phyloP scores from a whole-genome alignment of 2,329 filamentous ascomycete genomes.

The Ophiognomonia clavigignenti-juglandacearum region DNA sequence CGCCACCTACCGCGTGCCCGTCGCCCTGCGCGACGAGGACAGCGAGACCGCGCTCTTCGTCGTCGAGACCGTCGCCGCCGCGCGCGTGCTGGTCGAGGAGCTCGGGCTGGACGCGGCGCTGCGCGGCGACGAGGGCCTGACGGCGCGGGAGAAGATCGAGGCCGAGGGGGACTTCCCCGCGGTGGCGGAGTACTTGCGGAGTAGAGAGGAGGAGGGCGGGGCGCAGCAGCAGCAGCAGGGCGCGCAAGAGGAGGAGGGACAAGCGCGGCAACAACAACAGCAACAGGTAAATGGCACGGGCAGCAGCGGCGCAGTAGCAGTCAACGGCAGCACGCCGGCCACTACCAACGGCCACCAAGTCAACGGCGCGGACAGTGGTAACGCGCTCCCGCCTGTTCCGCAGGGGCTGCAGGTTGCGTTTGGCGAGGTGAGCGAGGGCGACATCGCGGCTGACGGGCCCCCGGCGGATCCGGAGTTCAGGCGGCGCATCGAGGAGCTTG shows the following conservation, averaged over 20 bases:
- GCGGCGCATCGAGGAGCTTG: slow-evolving; percentile 82
- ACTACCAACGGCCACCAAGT: too few species aligned
- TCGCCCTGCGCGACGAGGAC: slow-evolving; percentile 84
- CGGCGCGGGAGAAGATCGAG: slow-evolving; percentile 74
- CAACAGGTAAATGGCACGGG: neutral
- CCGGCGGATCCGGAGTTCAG: slow-evolving; percentile 82
- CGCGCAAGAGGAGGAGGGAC: neutral
- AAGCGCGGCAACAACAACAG: slow-evolving; percentile 1
- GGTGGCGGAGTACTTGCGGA: slow-evolving; percentile 65
- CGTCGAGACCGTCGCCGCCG: slow-evolving; percentile 75
- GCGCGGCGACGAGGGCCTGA: slow-evolving; percentile 70
- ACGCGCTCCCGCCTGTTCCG: slow-evolving; percentile 59
- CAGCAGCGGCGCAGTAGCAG: slow-evolving; percentile 21
- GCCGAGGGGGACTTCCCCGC: slow-evolving; percentile 73
- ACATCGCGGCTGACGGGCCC: slow-evolving; percentile 48
- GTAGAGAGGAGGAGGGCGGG: slow-evolving; percentile 25
- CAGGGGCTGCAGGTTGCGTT: slow-evolving; percentile 74
- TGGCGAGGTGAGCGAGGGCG: slow-evolving; percentile 63
- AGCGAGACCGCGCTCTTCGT: slow-evolving; percentile 92
- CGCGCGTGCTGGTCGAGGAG: slow-evolving; percentile 76
- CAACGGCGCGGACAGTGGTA: slow-evolving; percentile 27
- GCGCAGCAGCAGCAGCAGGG: neutral
- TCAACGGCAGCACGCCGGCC: slow-evolving; percentile 17
- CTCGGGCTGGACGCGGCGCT: slow-evolving; percentile 63
- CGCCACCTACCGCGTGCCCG: slow-evolving; percentile 69